Percentiles rank a stretch among this genome's conserved stretches.
Conservation (phyloP, 176 grass and related monocot species). For the Chrysopogon serrulatus region DNA sequence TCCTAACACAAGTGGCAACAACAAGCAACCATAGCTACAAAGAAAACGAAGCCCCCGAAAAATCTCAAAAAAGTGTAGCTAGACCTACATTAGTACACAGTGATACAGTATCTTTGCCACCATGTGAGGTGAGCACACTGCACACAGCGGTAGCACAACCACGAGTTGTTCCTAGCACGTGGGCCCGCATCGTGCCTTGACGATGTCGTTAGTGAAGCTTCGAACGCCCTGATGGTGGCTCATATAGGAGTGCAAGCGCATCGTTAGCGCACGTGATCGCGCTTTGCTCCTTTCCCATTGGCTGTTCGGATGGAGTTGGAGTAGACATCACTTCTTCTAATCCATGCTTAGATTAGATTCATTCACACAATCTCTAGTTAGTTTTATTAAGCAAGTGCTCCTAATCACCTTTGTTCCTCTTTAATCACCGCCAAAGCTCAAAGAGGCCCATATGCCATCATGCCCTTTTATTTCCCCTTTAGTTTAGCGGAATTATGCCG, state of each 20-base stretch:
- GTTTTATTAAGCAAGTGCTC: constrained; percentile 34
- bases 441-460: not conserved
- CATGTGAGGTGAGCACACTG: not conserved
- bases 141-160: not conserved
- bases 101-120: not conserved
- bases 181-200: not conserved
- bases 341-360: constrained; percentile 36
- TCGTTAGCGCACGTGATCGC: constrained; percentile 20
- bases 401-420: constrained; percentile 28
- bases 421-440: constrained; percentile 32
- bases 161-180: not conserved
- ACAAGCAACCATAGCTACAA: not conserved
- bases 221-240: not conserved
- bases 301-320: not conserved
- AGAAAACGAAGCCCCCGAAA: not conserved
- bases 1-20: not conserved
- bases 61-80: not conserved
- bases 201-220: constrained; percentile 45
- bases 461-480: not conserved
- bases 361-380: not conserved
- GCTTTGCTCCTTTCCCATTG: constrained; percentile 1
- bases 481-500: not conserved
- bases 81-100: too few relatives aligned
- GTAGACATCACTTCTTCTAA: constrained; percentile 8
- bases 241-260: not conserved